Conservation (phyloP, 345 rosid genomes). For the Ceriops zippeliana region DNA sequence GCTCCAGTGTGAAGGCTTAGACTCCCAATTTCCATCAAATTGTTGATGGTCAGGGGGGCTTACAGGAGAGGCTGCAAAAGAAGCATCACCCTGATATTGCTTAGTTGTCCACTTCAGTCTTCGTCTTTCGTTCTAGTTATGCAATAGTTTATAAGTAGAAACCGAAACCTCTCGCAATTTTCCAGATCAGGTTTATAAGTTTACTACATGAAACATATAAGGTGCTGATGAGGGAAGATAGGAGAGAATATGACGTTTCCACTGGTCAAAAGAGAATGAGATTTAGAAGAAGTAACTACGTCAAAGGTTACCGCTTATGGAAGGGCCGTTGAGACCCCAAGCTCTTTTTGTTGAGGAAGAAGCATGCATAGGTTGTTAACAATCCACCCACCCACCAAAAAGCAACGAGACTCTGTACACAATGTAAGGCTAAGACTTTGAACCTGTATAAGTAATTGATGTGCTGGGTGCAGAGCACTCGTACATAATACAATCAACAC, state of each 20-base stretch:
- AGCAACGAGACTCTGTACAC: too few relatives aligned
- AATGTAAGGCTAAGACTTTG: not conserved
- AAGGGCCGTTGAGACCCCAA: slow-evolving; percentile 49
- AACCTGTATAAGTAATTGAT: not conserved
- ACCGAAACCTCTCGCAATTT: too few relatives aligned
- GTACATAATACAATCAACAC: slow-evolving; percentile 53
- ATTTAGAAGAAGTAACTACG: slow-evolving; percentile 13
- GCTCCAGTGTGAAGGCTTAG: too few relatives aligned
- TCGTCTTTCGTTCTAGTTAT: too few relatives aligned
- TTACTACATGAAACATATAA: slow-evolving; percentile 34
- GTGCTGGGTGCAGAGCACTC: slow-evolving; percentile 58
- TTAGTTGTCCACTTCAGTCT: too few relatives aligned
- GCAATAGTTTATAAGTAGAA: too few relatives aligned
- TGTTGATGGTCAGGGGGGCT: too few relatives aligned
- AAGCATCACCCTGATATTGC: too few relatives aligned
- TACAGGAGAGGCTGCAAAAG: too few relatives aligned
- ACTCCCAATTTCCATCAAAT: too few relatives aligned
- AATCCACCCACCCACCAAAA: not conserved
- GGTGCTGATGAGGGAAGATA: slow-evolving; percentile 40
- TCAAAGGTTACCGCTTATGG: slow-evolving; percentile 46
- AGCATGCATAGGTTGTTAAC: slow-evolving; percentile 48
- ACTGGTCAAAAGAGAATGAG: slow-evolving; percentile 21
- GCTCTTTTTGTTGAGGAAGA: slow-evolving; percentile 58
- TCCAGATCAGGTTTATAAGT: too few relatives aligned
- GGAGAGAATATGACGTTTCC: slow-evolving; percentile 10